These are phyloP conservation scores for Acer campestre DNA, from an alignment of 345 rosid genomes.

Conservation along the genomic window DNA sequence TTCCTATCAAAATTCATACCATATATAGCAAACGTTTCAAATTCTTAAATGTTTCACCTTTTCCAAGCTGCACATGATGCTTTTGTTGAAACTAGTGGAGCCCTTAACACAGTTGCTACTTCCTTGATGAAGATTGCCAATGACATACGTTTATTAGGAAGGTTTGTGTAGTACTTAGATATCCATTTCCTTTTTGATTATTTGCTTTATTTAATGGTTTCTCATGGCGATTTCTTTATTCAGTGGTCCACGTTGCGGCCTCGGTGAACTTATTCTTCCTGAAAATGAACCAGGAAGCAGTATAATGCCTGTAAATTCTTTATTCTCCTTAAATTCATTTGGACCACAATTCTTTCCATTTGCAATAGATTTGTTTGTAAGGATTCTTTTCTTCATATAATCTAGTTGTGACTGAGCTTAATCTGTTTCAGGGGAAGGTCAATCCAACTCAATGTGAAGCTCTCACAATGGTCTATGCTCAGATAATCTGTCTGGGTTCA, in stretches of 20 bases:
- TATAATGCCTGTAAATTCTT: conserved; percentile 84
- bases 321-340: conserved; percentile 2
- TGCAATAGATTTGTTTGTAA: conserved; percentile 5
- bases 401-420: conserved; percentile 20
- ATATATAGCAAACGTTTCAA: conserved; percentile 12
- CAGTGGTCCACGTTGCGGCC: conserved; percentile 98
- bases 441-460: conserved; percentile 99
- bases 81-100: conserved; percentile 93
- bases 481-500: conserved; percentile 48
- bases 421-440: conserved; percentile 81
- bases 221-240: conserved; percentile 30
- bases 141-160: conserved; percentile 89
- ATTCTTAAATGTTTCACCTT: conserved; percentile 25
- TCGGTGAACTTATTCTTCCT: conserved; percentile 97
- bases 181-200: neutral
- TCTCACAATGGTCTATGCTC: conserved; percentile 96
- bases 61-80: conserved; percentile 97
- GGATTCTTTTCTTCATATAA: conserved; percentile 18
- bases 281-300: conserved; percentile 99
- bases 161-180: conserved; percentile 39
- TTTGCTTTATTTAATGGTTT: conserved; percentile 23
- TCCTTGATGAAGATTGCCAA: conserved; percentile 94
- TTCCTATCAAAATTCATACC: neutral
- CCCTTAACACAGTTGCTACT: conserved; percentile 76
- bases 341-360: neutral